Conservation (phyloP, 805 yeast genomes). For the Candida ponderosae region DNA sequence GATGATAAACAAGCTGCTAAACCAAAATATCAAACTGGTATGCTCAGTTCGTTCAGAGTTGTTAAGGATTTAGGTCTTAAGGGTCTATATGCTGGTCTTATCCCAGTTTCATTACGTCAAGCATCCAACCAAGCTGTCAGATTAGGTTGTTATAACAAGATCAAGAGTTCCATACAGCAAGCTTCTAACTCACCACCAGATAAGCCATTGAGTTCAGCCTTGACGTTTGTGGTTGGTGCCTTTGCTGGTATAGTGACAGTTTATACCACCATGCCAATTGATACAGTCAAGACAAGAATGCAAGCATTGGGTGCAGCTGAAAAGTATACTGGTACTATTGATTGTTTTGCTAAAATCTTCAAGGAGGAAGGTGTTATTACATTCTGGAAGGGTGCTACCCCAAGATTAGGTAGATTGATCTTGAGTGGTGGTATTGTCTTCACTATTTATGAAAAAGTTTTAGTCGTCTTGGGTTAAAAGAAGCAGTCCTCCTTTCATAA, state of each 20-base stretch:
- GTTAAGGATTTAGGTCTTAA: conserved; percentile 71
- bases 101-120: conserved; percentile 92
- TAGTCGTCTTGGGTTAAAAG: conserved; percentile 28
- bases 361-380: conserved; percentile 84
- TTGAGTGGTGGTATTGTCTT: conserved; percentile 96
- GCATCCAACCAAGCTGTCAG: conserved; percentile 95
- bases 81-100: conserved; percentile 82
- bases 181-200: conserved; percentile 57
- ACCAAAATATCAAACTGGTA: conserved; percentile 67
- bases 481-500: too few relatives aligned
- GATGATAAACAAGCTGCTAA: conserved; percentile 77
- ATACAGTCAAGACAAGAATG: conserved; percentile 95
- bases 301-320: conserved; percentile 78
- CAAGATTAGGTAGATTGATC: conserved; percentile 85
- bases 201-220: conserved; percentile 66
- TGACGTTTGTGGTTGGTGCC: conserved; percentile 87
- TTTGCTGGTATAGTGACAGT: conserved; percentile 87
- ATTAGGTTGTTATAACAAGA: conserved; percentile 84
- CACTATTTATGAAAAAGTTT: conserved; percentile 89
- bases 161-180: conserved; percentile 71
- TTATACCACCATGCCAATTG: conserved; percentile 91
- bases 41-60: conserved; percentile 53
- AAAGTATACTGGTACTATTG: conserved; percentile 63
- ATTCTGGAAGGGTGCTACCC: conserved; percentile 98
- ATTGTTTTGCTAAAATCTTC: conserved; percentile 77